Base-by-base conservation (phyloP, 108 stramenopile species). In the Pseudonitzschia multistriata region DNA sequence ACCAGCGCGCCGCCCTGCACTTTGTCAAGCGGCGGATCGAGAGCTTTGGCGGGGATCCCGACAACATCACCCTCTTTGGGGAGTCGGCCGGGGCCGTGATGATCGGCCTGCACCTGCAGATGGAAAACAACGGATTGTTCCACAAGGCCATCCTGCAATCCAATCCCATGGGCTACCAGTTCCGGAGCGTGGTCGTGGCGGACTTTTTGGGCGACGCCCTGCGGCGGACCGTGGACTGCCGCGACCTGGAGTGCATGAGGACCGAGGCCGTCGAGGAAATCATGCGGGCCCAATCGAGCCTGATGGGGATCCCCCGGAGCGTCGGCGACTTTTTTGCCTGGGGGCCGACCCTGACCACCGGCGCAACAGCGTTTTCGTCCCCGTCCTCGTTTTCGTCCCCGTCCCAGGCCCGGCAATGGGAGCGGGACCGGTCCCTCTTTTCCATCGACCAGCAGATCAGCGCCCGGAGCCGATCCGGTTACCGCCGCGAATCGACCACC, bases 11-110 rank as follows among this genome's bases (percentile, higher is more conserved):
- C 13, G 96, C 87, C 25, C 49, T 96, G 57, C 83, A 88, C 68
- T 96, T 87, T 83, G 80, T 93, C 48, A 74, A 88, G 60, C 74
- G 79, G 11, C 88, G 92, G 64, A 91, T 94, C 69, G 67, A 62
- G 17, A 52, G 77, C 17, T 96, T 96, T 78, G 93, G 96, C n/a
- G 96, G 96, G 30, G 86, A 96, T 80, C 83, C 90, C 10, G 56
- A 80, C 47, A 72, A 72, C 57, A 87, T 96, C 37, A 92, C 91
- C 13, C 66, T 96, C 3, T 94, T 94, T 77, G 96, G 96, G 27
- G 88, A 88, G 56, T 81, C 80, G 57, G 90, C 93, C 1, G 96
- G 96, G 14, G 81, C 82, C 21, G 93, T 94, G 74, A 87, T 84
- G 73, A 88, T 91, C 50, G 88, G 88, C 25, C 68, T 90, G 67